A percentile compares a stretch with the other conserved stretches of the same genome.
These are phyloP conservation scores for Neonectria sp. DNA, from an alignment of 2,329 filamentous ascomycete species.

Conservation along the genomic window DNA sequence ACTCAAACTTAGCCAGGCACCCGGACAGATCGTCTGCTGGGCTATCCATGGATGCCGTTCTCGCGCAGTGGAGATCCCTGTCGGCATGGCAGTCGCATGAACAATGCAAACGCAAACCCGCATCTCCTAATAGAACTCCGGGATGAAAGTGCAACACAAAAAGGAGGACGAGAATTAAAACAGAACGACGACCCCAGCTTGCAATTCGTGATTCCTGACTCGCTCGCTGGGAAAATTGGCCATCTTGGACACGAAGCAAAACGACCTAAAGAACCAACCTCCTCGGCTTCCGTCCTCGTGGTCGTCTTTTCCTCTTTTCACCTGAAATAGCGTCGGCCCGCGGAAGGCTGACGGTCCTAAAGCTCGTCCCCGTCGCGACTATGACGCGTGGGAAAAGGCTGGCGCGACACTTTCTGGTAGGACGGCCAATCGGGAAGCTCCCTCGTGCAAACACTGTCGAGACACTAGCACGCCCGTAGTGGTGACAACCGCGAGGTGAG, in stretches of 20 bases:
- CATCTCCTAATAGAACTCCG: conserved; percentile 22
- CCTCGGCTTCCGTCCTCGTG: background rate
- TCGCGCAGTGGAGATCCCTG: conserved; percentile 34
- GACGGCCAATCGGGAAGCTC: conserved; percentile 41
- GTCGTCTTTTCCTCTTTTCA: conserved; percentile 10
- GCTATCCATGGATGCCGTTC: conserved; percentile 21
- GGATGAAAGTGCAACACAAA: conserved; percentile 11
- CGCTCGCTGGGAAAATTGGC: background rate
- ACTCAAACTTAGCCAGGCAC: conserved; percentile 2
- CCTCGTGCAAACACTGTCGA: conserved; percentile 33
- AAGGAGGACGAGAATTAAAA: conserved; percentile 14
- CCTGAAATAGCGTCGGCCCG: conserved; percentile 27
- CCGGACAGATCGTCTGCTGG: conserved; percentile 8
- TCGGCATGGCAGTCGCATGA: conserved; percentile 37
- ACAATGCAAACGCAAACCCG: conserved; percentile 31
- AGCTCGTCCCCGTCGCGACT: conserved; percentile 41
- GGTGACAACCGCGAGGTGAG: conserved; percentile 10
- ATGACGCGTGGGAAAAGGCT: conserved; percentile 43
- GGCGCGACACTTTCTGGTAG: conserved; percentile 30
- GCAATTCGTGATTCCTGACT: background rate
- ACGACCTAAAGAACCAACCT: conserved; percentile 22
- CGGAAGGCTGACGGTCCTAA: conserved; percentile 20
- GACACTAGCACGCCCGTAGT: background rate
- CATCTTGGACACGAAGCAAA: conserved; percentile 10
- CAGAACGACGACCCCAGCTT: conserved; percentile 5